Base-by-base conservation (phyloP, 2,329 filamentous ascomycete genomes). In the Cladobotryum mycophilum region DNA sequence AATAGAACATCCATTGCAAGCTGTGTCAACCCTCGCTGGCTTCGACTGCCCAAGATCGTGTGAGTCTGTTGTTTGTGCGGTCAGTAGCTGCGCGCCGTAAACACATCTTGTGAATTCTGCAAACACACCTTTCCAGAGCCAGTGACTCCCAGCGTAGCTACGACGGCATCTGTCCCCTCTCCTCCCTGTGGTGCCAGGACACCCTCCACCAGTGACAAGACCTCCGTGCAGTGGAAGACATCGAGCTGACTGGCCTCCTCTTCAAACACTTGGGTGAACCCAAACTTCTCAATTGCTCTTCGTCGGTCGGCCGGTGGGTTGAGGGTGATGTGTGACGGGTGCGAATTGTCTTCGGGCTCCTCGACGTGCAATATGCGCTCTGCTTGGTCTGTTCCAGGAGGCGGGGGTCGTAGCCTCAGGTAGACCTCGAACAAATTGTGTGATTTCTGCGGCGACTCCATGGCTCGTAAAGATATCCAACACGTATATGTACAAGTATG, bases 131-230 rank as follows among this genome's bases (percentile, higher is more conserved):
- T 99, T 67, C 93, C 93, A 45, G 91, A 96, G 12, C 93, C 93
- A 7, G 92, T 96, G 41, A 96, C 90, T 14, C 93, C 93, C 52
- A 99, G 70, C 6, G 93, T 97, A 30, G 93, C 93, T 48, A 99
- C 74, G 50, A 97, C 72, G 9, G 89, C 91, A 76, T 97, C 92
- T 57, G 89, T 85, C 15, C 90, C 89, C 56, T 93, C 86, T 46
- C 84, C 81, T 34, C 85, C 85, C 41, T 81, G 74, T 18, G 80
- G 78, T 6, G 85, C 85, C 40, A 99, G 66, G 3, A 96, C 90
- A 17, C 89, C 89, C 60, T 92, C 84, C 6, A 96, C 79, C 41
- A 96, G 74, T 1, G 82, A 78, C 13, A 86, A 72, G 41, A 96
- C 81, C 20, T 86, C 85, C 0, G 86, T 88, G 61, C 85, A 85